Conservation (phyloP, 257 asterid genomes). For the Haberlea rhodopensis region DNA sequence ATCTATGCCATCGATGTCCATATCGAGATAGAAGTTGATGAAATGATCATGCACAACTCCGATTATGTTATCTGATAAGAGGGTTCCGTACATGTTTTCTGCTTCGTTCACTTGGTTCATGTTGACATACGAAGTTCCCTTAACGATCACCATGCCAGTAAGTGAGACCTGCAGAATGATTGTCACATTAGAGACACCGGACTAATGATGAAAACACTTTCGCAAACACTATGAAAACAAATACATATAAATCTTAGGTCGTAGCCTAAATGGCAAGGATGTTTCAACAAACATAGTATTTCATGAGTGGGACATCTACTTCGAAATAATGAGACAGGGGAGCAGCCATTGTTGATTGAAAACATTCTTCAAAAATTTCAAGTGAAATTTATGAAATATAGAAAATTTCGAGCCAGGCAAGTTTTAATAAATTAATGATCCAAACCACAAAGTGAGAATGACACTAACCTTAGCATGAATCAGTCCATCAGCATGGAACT, state of each 20-base stretch:
- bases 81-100: conserved; percentile 69
- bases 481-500: conserved; percentile 76
- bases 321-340: background rate
- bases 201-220: background rate
- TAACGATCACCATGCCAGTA: conserved; percentile 86
- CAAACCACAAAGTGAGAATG: background rate
- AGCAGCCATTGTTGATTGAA: background rate
- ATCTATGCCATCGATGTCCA: conserved; percentile 76
- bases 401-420: too few relatives aligned
- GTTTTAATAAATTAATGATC: too few relatives aligned
- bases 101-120: conserved; percentile 65
- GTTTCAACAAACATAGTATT: too few relatives aligned
- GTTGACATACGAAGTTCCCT: conserved; percentile 73
- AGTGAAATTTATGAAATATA: too few relatives aligned
- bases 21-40: conserved; percentile 78
- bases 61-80: conserved; percentile 70
- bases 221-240: too few relatives aligned
- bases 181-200: background rate
- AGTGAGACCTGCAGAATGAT: conserved; percentile 59
- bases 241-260: too few relatives aligned
- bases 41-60: conserved; percentile 95
- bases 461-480: conserved; percentile 57
- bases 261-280: too few relatives aligned
- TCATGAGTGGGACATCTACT: background rate
- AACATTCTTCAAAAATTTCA: too few relatives aligned